phyloP scores from a whole-genome alignment of 2,329 filamentous ascomycete genomes.

The Cadophora gregata region DNA sequence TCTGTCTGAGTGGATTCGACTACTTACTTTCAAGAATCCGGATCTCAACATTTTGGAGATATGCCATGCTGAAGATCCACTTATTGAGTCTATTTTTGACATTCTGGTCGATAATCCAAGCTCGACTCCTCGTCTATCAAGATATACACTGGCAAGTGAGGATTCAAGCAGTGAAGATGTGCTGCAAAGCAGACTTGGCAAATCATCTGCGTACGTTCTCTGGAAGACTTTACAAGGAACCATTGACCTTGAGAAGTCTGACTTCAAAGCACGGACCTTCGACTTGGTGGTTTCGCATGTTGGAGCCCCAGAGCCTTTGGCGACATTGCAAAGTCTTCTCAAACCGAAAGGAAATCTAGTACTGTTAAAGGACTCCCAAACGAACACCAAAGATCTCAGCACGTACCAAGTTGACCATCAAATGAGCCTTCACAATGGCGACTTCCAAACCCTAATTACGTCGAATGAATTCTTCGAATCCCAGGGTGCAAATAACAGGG shows the following conservation, averaged over 20 bases:
- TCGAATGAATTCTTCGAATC: not conserved
- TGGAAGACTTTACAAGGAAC: not conserved
- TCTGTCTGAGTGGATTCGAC: constrained; percentile 17
- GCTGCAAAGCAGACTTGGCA: not conserved
- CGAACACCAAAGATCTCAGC: not conserved
- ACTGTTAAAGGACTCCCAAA: not conserved
- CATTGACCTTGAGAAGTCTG: constrained; percentile 10
- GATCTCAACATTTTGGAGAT: constrained; percentile 20
- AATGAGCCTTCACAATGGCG: not conserved
- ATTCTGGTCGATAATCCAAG: constrained; percentile 7
- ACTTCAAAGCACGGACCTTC: constrained; percentile 10
- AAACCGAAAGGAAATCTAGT: constrained; percentile 4
- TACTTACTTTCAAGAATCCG: constrained; percentile 20
- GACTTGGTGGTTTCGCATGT: constrained; percentile 6
- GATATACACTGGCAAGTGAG: constrained; percentile 7
- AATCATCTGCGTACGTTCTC: constrained; percentile 5
- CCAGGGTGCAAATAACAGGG: not conserved
- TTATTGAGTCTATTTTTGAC: not conserved
- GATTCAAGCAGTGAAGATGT: not conserved
- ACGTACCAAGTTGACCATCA: not conserved
- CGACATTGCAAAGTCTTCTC: constrained; percentile 1
- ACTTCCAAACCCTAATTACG: not conserved
- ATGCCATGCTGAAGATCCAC: constrained; percentile 7
- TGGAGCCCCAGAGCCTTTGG: not conserved
- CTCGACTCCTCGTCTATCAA: constrained; percentile 8